Conservation (phyloP, 129 eudicot genomes). For the carrot (Daucus carota) region DH1_v3.0 NC_030383.2:15286001-15286500, state of each 20-base stretch:
- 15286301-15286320: conserved; percentile 53
- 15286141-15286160: conserved; percentile 42
- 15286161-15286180: conserved; percentile 70
- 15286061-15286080: too few relatives aligned
- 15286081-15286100: too few relatives aligned
- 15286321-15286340: conserved; percentile 50
- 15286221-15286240: conserved; percentile 59
- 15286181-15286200: conserved; percentile 90
- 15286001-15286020: too few relatives aligned
- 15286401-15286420: too few relatives aligned
- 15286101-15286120: too few relatives aligned
- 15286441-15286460: too few relatives aligned
- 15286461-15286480: conserved; percentile 49
- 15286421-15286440: too few relatives aligned
- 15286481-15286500: conserved; percentile 43
- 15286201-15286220: conserved; percentile 52
- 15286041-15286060: too few relatives aligned
- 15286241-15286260: conserved; percentile 62
- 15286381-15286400: too few relatives aligned
- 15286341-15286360: conserved; percentile 66
- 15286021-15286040: too few relatives aligned
- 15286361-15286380: not conserved
- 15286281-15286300: conserved; percentile 48
- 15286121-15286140: conserved; percentile 78
- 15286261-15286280: conserved; percentile 79